Percentiles rank a stretch among this genome's conserved stretches.
phyloP scores from a whole-genome alignment of 108 stramenopile species.

The Craspedostauros australis region DNA sequence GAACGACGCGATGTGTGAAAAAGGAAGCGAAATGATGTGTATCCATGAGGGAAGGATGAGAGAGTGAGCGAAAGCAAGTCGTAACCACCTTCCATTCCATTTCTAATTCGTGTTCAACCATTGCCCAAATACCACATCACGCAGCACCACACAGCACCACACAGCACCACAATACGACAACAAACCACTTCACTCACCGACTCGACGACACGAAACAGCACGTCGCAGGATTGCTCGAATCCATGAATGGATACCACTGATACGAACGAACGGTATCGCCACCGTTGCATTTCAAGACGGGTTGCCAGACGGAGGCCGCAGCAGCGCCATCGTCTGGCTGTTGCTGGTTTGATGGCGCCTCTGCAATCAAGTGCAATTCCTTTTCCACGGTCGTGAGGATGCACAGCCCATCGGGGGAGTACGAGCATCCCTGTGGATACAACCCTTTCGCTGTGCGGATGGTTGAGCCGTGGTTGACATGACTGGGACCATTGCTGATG shows the following conservation, averaged over 20 bases:
- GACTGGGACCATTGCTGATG: no score
- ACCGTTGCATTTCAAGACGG: conserved; percentile 40
- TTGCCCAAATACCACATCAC: no score
- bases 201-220: conserved; percentile 45
- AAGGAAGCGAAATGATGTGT: neutral
- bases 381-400: conserved; percentile 46
- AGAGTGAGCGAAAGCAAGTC: no score
- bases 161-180: no score
- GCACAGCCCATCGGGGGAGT: conserved; percentile 80
- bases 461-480: no score
- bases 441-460: no score
- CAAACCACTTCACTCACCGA: conserved; percentile 24
- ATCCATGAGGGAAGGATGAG: no score
- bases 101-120: no score
- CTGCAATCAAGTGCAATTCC: conserved; percentile 32
- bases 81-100: no score
- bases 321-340: neutral
- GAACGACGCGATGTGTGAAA: neutral
- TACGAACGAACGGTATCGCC: conserved; percentile 69
- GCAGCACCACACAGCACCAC: no score
- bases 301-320: conserved; percentile 34
- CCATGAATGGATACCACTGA: conserved; percentile 77
- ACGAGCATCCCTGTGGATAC: conserved; percentile 61
- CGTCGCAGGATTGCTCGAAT: conserved; percentile 43
- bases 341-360: neutral